Conservation (phyloP, 257 asterid genomes). For the Solanum virginianum region DNA sequence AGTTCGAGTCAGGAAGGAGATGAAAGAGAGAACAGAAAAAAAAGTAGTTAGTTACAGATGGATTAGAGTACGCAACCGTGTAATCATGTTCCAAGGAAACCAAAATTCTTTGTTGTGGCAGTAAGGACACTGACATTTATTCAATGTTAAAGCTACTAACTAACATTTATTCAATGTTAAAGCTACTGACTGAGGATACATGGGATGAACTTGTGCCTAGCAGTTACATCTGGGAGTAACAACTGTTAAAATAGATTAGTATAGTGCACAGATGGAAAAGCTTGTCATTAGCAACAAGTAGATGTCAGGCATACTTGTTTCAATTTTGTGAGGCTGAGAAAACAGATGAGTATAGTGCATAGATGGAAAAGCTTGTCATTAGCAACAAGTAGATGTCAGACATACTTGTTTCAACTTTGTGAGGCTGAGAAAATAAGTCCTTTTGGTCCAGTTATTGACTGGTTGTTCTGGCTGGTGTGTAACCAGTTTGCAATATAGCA, state of each 20-base stretch:
- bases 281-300: not conserved
- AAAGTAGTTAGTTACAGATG: no score
- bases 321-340: not conserved
- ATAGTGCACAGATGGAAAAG: not conserved
- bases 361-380: not conserved
- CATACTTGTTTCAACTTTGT: not conserved
- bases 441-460: not conserved
- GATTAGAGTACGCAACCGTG: no score
- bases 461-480: not conserved
- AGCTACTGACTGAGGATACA: constrained; percentile 21
- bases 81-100: no score
- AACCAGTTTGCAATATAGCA: not conserved
- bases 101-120: no score
- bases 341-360: not conserved
- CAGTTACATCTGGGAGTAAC: not conserved
- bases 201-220: constrained; percentile 5
- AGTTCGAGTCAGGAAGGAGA: no score
- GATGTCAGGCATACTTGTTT: not conserved
- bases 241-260: not conserved
- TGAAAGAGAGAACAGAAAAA: no score
- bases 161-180: constrained; percentile 16
- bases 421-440: no score
- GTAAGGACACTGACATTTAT: no score
- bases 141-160: constrained; percentile 38
- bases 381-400: not conserved